These are phyloP conservation scores for Xerocomus brunneocitrinus DNA, from an alignment of 768 basidiomycete genomes.

Conservation along the genomic window DNA sequence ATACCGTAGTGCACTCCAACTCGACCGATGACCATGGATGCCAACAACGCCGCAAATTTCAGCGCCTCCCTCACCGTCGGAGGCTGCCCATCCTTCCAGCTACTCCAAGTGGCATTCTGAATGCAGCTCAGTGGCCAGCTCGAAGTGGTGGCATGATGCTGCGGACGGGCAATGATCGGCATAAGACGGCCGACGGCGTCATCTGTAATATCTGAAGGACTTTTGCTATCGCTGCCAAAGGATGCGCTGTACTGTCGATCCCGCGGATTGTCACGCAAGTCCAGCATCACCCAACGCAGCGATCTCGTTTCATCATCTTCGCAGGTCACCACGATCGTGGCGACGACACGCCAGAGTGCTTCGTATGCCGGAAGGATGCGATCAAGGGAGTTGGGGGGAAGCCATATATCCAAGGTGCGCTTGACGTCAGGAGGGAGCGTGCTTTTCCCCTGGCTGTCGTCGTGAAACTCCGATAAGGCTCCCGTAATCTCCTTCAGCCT, in stretches of 20 bases:
- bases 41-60: conserved; percentile 46
- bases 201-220: conserved; percentile 21
- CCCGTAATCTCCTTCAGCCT: conserved; percentile 36
- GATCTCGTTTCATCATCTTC: conserved; percentile 22
- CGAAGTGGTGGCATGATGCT: background rate
- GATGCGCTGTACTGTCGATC: conserved; percentile 20
- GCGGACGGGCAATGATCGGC: conserved; percentile 19
- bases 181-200: conserved; percentile 12
- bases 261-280: conserved; percentile 33
- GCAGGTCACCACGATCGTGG: conserved; percentile 36
- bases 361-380: conserved; percentile 58
- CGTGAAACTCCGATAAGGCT: conserved; percentile 41
- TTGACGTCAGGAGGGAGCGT: conserved; percentile 34
- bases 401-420: conserved; percentile 35
- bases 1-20: conserved; percentile 25
- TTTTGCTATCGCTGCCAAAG: conserved; percentile 6
- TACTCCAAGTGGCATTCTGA: conserved; percentile 2
- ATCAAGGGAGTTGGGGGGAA: conserved; percentile 42
- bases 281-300: conserved; percentile 29
- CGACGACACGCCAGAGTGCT: conserved; percentile 58
- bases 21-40: conserved; percentile 38
- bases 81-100: conserved; percentile 21
- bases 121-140: conserved; percentile 15
- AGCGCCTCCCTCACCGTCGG: conserved; percentile 48
- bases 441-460: conserved; percentile 27